phyloP scores from a whole-genome alignment of 768 basidiomycete species.

The Lactarius sanguifluus region DNA sequence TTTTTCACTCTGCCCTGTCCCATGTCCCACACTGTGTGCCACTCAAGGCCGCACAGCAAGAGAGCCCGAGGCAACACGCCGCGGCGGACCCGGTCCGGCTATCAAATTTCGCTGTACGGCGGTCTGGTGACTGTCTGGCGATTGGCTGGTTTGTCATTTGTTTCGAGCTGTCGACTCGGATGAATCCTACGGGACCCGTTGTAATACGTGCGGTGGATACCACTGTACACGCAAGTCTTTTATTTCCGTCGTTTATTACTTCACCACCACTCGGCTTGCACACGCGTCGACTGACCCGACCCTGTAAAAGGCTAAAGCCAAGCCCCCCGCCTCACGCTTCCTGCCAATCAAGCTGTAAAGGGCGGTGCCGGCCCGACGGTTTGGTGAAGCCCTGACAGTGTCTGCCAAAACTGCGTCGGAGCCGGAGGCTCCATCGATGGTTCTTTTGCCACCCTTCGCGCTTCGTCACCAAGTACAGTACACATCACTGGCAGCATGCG shows the following conservation, averaged over 20 bases:
- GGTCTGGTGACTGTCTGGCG: conserved; percentile 4
- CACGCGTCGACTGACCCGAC: conserved; percentile 3
- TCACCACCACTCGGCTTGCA: not conserved
- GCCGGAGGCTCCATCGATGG: not conserved
- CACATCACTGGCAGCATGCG: not conserved
- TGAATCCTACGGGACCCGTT: not conserved
- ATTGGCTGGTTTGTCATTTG: conserved; percentile 4
- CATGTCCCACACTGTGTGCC: not conserved
- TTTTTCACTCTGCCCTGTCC: not conserved
- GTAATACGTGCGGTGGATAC: not conserved
- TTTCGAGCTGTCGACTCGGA: conserved; percentile 20
- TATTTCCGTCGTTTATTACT: conserved; percentile 3
- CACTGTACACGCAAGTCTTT: not conserved
- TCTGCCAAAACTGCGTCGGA: not conserved
- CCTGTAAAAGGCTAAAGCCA: conserved; percentile 22
- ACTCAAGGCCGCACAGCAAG: conserved; percentile 1
- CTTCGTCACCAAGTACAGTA: not conserved
- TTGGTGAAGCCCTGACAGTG: not conserved
- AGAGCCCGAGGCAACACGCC: not conserved
- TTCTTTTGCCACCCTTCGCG: not conserved
- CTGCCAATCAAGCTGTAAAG: not conserved
- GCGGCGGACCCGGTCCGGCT: conserved; percentile 10
- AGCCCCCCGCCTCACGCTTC: conserved; percentile 2
- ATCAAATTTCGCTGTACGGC: not conserved
- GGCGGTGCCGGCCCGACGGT: not conserved